A percentile compares a stretch with the other conserved stretches of the same genome.
Conservation (phyloP, 1,139 yeast genomes). For the Arxiozyma slooffiae region DNA sequence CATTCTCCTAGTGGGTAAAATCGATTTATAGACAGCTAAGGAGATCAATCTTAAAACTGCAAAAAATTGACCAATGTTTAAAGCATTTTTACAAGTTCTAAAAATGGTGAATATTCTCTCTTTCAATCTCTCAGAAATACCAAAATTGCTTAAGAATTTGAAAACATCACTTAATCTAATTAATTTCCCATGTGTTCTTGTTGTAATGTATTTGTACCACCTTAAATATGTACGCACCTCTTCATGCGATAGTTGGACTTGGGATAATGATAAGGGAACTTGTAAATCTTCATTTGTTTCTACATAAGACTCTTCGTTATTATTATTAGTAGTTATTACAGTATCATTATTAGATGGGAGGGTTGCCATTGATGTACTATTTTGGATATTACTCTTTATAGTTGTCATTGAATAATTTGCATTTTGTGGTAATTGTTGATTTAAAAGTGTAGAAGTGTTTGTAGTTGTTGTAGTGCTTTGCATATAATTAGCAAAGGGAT, state of each 20-base stretch:
- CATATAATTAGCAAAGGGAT: slow-evolving; percentile 1
- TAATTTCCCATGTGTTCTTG: slow-evolving; percentile 46
- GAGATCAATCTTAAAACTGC: slow-evolving; percentile 59
- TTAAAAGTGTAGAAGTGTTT: not conserved
- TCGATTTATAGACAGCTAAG: slow-evolving; percentile 37
- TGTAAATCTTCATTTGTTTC: slow-evolving; percentile 26
- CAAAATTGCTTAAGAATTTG: slow-evolving; percentile 52
- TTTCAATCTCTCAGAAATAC: too few species aligned
- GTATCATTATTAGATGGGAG: not conserved
- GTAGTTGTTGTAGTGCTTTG: not conserved
- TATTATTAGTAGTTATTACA: too few species aligned
- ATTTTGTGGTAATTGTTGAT: not conserved
- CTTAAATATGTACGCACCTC: slow-evolving; percentile 65
- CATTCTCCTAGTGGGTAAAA: slow-evolving; percentile 42
- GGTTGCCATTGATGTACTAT: not conserved
- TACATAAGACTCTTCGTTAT: slow-evolving; percentile 9
- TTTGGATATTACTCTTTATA: not conserved
- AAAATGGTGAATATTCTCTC: slow-evolving; percentile 44
- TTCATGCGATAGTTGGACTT: slow-evolving; percentile 50
- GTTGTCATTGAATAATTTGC: not conserved
- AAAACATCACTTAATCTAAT: slow-evolving; percentile 55
- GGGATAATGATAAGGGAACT: slow-evolving; percentile 53
- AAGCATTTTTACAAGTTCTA: slow-evolving; percentile 39
- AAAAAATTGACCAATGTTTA: slow-evolving; percentile 68
- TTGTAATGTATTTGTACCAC: slow-evolving; percentile 66